A percentile compares a stretch with the other conserved stretches of the same genome.
phyloP scores from a whole-genome alignment of 2,329 filamentous ascomycete genomes.

The Parascedosporium putredinis region DNA sequence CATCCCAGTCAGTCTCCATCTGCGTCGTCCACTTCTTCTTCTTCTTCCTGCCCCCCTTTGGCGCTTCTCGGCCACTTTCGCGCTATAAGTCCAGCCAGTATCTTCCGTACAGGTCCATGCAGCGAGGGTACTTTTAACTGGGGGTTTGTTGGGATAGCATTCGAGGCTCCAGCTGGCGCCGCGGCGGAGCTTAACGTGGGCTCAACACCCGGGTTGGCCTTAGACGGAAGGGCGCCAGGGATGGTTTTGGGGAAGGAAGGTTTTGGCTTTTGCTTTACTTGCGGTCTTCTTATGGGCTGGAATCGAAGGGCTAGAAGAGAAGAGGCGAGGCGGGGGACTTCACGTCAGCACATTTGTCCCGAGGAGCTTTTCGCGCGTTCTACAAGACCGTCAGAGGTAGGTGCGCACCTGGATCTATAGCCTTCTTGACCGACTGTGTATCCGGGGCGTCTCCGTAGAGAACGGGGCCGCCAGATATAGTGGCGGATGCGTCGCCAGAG shows the following conservation, averaged over 20 bases:
- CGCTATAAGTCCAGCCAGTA: constrained; percentile 67
- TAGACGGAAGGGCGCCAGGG: constrained; percentile 18
- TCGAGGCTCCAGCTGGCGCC: constrained; percentile 20
- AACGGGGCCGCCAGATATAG: constrained; percentile 69
- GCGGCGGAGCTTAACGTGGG: constrained; percentile 15
- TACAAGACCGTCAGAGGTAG: neutral
- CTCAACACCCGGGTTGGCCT: constrained; percentile 20
- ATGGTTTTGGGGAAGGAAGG: constrained; percentile 41
- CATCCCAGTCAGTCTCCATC: constrained; percentile 73
- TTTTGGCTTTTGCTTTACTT: constrained; percentile 52
- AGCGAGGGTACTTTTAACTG: constrained; percentile 58
- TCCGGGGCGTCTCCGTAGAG: constrained; percentile 50
- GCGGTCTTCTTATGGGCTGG: constrained; percentile 73
- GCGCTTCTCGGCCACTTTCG: constrained; percentile 47
- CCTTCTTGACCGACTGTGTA: constrained; percentile 50
- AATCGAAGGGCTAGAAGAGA: constrained; percentile 60
- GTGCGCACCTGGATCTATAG: constrained; percentile 28
- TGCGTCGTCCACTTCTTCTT: constrained; percentile 56
- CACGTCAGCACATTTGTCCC: no score
- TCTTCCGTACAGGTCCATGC: constrained; percentile 71
- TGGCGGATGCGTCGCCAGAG: constrained; percentile 36
- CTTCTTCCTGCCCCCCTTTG: constrained; percentile 70
- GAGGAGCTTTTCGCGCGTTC: no score
- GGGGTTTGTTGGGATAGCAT: constrained; percentile 30
- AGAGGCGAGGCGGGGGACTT: no score